Evolutionary conservation across 768 basidiomycete species (phyloP).

Genomic region (Leccinum arenicola): DNA sequence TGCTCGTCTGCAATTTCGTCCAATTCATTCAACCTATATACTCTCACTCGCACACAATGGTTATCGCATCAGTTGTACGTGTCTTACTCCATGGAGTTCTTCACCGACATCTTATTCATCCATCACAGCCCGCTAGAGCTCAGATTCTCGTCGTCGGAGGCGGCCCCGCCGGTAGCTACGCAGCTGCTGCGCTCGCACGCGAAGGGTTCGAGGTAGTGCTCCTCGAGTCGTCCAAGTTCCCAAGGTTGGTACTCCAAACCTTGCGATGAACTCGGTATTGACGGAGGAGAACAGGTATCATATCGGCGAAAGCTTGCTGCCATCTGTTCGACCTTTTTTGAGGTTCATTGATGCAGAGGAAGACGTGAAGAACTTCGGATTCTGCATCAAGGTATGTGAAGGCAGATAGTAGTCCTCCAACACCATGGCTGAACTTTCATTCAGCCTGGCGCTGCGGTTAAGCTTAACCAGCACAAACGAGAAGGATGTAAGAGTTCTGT

Average conservation of each 20-base stretch:
- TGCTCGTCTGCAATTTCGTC: not conserved
- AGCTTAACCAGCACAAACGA: conserved; percentile 10
- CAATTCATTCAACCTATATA: not conserved
- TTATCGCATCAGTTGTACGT: not conserved
- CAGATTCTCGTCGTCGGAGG: conserved; percentile 15
- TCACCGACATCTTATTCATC: not conserved
- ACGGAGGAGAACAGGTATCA: conserved; percentile 9
- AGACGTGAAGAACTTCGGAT: conserved; percentile 3
- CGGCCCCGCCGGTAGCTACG: conserved; percentile 13
- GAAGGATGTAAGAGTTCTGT: conserved; percentile 7
- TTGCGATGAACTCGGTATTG: not conserved
- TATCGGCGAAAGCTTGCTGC: conserved; percentile 15
- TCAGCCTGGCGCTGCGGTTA: conserved; percentile 7
- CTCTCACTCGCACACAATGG: not conserved
- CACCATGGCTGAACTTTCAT: not conserved
- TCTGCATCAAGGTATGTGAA: conserved; percentile 8
- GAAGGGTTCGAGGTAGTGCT: conserved; percentile 10
- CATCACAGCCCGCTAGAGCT: not conserved
- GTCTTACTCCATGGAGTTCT: not conserved
- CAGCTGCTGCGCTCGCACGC: conserved; percentile 5
- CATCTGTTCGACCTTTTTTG: conserved; percentile 7
- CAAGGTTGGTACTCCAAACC: conserved; percentile 3
- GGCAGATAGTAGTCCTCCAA: not conserved
- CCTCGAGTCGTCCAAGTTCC: conserved; percentile 11
- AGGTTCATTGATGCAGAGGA: conserved; percentile 10